Evolutionary conservation across 2,329 filamentous ascomycete species (phyloP), one percentile per base, ranked within the genome.

Genomic region (Aspergillus japonicus): DNA sequence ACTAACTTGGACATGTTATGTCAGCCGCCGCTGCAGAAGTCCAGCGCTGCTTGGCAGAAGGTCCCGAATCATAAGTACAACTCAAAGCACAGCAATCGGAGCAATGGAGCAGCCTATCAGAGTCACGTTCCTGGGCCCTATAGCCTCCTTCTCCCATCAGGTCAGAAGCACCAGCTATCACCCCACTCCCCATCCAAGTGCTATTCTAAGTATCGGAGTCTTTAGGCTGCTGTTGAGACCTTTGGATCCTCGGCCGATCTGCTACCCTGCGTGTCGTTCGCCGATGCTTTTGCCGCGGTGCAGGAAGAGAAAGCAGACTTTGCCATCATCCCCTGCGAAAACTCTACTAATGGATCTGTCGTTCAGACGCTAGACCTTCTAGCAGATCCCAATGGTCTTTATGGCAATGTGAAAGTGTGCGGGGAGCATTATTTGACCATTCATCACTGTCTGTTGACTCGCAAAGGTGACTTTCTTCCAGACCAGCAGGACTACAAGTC

Each of bases 271-370:
- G 48, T 73, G 31, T 75, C 71, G 16, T 80, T 79, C 60, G 70
- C 72, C 33, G 91, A 95, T 71, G 87, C 96, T 68, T 96, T 97
- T 75, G 82, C 87, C 54, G 83, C 87, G 16, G 89, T 96, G 5
- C 91, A 96, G 70, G 81, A 82, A 42, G 83, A 85, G 59, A 73
- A 79, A 49, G 86, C 85, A 0, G 77, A 83, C 55, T 88, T 88
- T 58, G 95, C 93, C 66, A 90, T 98, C 33, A 90, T 97, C 1
- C 95, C 95, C 6, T 93, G 96, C 76, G 94, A 98, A 74, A 99
- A 99, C 80, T 96, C 91, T 47, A 94, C 91, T 72, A 96, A 98
- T 76, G 95, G 95, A 70, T 89, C 89, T 57, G 95, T 99, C 53
- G 87, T 95, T 58, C 90, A 92, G 75, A 96, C 93, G 0, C 84